Percentiles rank a stretch among this genome's conserved stretches.
These are phyloP conservation scores for Linum lewisii DNA, from an alignment of 345 rosid genomes.

Conservation along the genomic window DNA sequence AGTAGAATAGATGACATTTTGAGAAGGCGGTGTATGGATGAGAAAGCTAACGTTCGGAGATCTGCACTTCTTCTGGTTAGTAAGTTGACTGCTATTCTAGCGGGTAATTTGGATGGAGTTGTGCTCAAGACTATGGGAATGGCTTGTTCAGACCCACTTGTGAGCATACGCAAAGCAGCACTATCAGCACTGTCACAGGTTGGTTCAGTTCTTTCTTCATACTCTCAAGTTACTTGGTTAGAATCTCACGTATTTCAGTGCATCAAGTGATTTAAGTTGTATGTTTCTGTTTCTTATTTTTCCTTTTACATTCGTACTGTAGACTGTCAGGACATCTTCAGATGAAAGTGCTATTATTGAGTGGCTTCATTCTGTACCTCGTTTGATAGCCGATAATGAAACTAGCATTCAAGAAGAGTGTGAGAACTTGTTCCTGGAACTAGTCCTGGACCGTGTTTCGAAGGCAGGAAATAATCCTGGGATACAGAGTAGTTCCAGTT, in stretches of 20 bases:
- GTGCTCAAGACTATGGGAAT: conserved; percentile 67
- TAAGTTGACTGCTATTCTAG: conserved; percentile 53
- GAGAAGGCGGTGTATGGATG: conserved; percentile 70
- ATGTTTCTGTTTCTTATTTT: conserved; percentile 12
- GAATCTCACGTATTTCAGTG: not conserved
- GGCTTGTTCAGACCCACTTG: conserved; percentile 90
- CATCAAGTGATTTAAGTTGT: not conserved
- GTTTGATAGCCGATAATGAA: conserved; percentile 75
- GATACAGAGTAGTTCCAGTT: conserved; percentile 15
- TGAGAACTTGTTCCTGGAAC: conserved; percentile 76
- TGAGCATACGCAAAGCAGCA: conserved; percentile 88
- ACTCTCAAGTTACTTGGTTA: not conserved
- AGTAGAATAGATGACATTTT: conserved; percentile 41
- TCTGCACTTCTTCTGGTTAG: conserved; percentile 67
- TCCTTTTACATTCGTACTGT: conserved; percentile 11
- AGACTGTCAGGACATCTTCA: conserved; percentile 64
- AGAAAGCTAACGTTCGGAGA: conserved; percentile 77
- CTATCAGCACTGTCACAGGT: conserved; percentile 88
- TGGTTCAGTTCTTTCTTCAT: conserved; percentile 14
- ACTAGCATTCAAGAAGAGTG: conserved; percentile 92
- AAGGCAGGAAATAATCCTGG: conserved; percentile 35
- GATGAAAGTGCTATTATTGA: conserved; percentile 57
- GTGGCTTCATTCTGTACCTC: conserved; percentile 91
- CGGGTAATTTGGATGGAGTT: conserved; percentile 54
- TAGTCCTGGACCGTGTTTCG: conserved; percentile 64